phyloP scores from a whole-genome alignment of 2,329 filamentous ascomycete species.

The Alternaria viburni region DNA sequence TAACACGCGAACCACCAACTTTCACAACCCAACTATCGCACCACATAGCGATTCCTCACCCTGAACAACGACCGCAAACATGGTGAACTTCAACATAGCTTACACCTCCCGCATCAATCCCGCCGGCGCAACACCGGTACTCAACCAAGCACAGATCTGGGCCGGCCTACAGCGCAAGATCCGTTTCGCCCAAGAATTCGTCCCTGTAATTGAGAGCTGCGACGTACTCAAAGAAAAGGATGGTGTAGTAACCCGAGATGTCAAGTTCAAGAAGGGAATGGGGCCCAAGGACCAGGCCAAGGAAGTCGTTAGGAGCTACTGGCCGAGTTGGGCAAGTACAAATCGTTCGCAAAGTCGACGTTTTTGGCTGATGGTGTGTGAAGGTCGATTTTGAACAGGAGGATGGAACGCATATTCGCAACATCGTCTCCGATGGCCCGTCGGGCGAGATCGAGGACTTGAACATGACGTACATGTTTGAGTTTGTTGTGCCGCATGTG shows the following conservation, averaged over 20 bases:
- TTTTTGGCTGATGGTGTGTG: background rate
- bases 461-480: conserved; percentile 57
- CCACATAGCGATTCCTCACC: background rate
- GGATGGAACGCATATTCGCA: conserved; percentile 52
- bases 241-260: conserved; percentile 42
- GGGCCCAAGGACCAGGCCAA: conserved; percentile 37
- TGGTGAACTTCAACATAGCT: conserved; percentile 50
- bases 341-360: background rate
- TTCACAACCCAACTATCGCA: background rate
- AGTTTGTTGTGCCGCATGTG: conserved; percentile 48
- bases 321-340: conserved; percentile 49
- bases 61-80: conserved; percentile 24
- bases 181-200: conserved; percentile 54
- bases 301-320: conserved; percentile 50
- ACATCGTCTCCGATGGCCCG: conserved; percentile 52
- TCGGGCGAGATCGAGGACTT: conserved; percentile 42
- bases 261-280: conserved; percentile 49
- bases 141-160: conserved; percentile 52
- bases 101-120: conserved; percentile 56
- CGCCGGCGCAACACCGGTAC: conserved; percentile 40
- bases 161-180: conserved; percentile 56
- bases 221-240: conserved; percentile 51
- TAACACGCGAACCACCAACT: background rate
- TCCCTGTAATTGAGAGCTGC: conserved; percentile 52
- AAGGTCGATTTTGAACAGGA: conserved; percentile 56